Evolutionary conservation across 805 yeast species (phyloP), one percentile per base, ranked within the genome.

Genomic region (Lipomyces orientalis): DNA sequence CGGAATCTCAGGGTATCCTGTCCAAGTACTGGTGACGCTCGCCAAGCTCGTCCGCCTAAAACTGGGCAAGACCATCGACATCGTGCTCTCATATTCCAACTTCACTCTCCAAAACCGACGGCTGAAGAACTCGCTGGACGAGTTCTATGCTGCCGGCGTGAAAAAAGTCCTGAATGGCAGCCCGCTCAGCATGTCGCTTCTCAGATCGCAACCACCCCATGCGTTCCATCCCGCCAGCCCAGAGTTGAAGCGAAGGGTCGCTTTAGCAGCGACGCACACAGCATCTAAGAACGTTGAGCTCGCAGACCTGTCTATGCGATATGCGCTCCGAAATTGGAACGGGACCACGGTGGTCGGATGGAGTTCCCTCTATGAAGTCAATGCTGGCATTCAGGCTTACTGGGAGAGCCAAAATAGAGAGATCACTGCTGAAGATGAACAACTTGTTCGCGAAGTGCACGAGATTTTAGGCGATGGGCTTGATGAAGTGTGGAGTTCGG

Each of bases 1-100:
- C 68, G 98, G 98, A 9, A 79, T 92, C 49, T 88, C 95, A 16
- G 98, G 97, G 0, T 93, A 91, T 74, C 97, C 98, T 0, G 88
- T 94, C 31, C 87, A 86, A 22, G 88, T 85, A 67, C 79, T 93
- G 59, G 84, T 84, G 66, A 71, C 83, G 34, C 81, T 90, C 16
- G 87, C 91, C 1, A 70, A 68, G 54, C 64, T 74, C 25, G 77
- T 75, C 1, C 64, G 76, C 3, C 78, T 75, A 19, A 73, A 79
- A 0, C 81, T 80, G 1, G 85, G 88, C 61, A 90, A 91, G 0
- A 81, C 87, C 0, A 78, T 93, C 64, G 98, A 93, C 76, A 86
- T 88, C 0, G 84, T 92, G 0, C 80, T 94, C 71, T 88, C 93
- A 39, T 93, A 93, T 76, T 88, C 90, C 63, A 88, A 93, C 76